Evolutionary conservation across 345 rosid species (phyloP).

Genomic region (Fremontodendron californicum): DNA sequence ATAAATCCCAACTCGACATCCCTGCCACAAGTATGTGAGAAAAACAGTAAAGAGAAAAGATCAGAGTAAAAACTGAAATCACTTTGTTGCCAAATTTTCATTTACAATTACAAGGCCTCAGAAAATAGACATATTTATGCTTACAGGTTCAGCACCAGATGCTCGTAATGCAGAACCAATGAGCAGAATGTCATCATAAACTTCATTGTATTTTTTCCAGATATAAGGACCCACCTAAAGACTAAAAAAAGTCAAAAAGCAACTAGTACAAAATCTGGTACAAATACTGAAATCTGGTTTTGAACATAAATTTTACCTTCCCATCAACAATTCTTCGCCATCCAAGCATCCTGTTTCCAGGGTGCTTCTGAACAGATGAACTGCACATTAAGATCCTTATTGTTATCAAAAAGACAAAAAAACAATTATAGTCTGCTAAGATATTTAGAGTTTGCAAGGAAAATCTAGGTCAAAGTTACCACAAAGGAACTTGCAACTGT

Average conservation of each 20-base stretch:
- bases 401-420: conserved; percentile 1
- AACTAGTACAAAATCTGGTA: neutral
- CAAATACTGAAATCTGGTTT: neutral
- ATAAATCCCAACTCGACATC: conserved; percentile 75
- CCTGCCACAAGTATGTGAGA: conserved; percentile 37
- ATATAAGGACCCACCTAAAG: conserved; percentile 73
- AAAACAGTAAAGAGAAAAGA: neutral
- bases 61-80: neutral
- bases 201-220: conserved; percentile 89
- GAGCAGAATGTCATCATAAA: conserved; percentile 64
- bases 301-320: conserved; percentile 46
- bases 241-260: neutral
- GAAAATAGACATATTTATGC: conserved; percentile 3
- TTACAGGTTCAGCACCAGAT: conserved; percentile 85
- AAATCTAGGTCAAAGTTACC: neutral
- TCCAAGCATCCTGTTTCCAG: conserved; percentile 81
- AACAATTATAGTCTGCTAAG: neutral
- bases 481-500: neutral
- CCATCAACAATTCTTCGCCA: conserved; percentile 67
- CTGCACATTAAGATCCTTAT: conserved; percentile 32
- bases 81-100: neutral
- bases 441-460: neutral
- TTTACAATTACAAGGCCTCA: neutral
- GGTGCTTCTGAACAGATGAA: conserved; percentile 53
- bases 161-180: conserved; percentile 82